Percentiles rank a stretch among this genome's conserved stretches.
Conservation (phyloP, 1,139 yeast genomes). For the Yamadazyma dendronema region DNA sequence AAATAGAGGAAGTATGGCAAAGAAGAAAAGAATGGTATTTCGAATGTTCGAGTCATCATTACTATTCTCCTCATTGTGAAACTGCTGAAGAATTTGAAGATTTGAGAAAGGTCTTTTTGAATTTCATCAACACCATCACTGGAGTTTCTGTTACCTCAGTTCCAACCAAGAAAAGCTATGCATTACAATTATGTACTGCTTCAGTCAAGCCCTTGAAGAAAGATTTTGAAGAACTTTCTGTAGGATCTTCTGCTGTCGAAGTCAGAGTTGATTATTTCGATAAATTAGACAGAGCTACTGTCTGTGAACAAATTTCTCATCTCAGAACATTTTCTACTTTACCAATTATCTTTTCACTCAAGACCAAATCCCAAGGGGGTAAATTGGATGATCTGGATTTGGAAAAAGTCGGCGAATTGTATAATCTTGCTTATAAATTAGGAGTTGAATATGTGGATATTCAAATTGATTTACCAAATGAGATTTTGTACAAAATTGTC, state of each 20-base stretch:
- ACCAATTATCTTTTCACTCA: slow-evolving; percentile 80
- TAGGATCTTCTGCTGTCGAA: slow-evolving; percentile 82
- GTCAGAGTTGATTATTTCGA: slow-evolving; percentile 73
- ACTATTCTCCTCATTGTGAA: slow-evolving; percentile 73
- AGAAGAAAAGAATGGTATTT: slow-evolving; percentile 79
- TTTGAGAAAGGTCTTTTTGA: slow-evolving; percentile 58
- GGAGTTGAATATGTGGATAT: slow-evolving; percentile 59
- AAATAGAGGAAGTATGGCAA: slow-evolving; percentile 78
- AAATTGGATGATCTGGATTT: slow-evolving; percentile 43
- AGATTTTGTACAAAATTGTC: slow-evolving; percentile 28
- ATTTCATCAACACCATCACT: slow-evolving; percentile 60
- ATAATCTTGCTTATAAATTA: slow-evolving; percentile 63
- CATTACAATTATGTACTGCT: slow-evolving; percentile 65
- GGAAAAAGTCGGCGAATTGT: slow-evolving; percentile 49
- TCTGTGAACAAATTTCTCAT: slow-evolving; percentile 71
- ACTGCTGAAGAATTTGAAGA: slow-evolving; percentile 52
- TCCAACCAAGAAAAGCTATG: slow-evolving; percentile 61
- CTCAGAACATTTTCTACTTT: slow-evolving; percentile 60
- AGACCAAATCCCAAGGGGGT: slow-evolving; percentile 84
- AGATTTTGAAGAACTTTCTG: slow-evolving; percentile 25
- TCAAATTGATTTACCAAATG: slow-evolving; percentile 45
- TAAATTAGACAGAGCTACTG: slow-evolving; percentile 49
- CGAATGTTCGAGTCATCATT: slow-evolving; percentile 75
- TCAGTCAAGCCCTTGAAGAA: slow-evolving; percentile 21
- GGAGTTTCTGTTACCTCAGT: slow-evolving; percentile 48